Evolutionary conservation across 441 rosid genomes (phyloP).

Genomic region (Erodium moschatum): DNA sequence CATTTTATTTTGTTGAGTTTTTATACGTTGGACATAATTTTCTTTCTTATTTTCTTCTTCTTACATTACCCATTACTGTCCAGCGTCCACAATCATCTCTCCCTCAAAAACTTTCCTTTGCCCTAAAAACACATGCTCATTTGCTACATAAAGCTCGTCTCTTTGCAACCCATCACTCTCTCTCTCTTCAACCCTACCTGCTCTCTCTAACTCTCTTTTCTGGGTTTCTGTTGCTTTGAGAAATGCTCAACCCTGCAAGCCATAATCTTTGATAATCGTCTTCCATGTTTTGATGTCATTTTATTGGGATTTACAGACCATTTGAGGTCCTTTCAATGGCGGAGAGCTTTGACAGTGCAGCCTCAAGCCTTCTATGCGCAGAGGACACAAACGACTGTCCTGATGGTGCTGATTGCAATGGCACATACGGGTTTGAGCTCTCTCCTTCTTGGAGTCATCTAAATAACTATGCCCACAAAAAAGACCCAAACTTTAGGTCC

Average conservation of each 20-base stretch:
- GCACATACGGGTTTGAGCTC: slow-evolving; percentile 21
- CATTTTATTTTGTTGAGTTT: neutral
- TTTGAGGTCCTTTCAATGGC: slow-evolving; percentile 32
- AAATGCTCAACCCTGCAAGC: slow-evolving; percentile 23
- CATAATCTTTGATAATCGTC: slow-evolving; percentile 19
- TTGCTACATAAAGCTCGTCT: slow-evolving; percentile 31
- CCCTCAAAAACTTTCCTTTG: slow-evolving; percentile 12
- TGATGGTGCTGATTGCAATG: slow-evolving; percentile 30
- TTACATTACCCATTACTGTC: slow-evolving; percentile 6
- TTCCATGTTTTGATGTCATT: slow-evolving; percentile 24
- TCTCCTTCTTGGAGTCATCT: slow-evolving; percentile 17
- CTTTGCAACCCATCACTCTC: slow-evolving; percentile 17
- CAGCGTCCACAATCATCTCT: neutral
- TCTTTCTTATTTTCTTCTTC: slow-evolving; percentile 13
- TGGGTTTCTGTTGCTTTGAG: slow-evolving; percentile 19
- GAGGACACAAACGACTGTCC: slow-evolving; percentile 35
- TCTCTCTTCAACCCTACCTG: slow-evolving; percentile 10
- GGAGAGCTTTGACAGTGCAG: slow-evolving; percentile 29
- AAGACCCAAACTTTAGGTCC: slow-evolving; percentile 26
- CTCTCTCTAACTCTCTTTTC: slow-evolving; percentile 22
- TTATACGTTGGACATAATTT: slow-evolving; percentile 8
- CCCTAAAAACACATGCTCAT: slow-evolving; percentile 26
- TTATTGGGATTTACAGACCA: slow-evolving; percentile 17
- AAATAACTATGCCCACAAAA: slow-evolving; percentile 17
- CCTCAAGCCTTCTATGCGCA: slow-evolving; percentile 32